These are phyloP conservation scores for Afroboletus lepidellus DNA, from an alignment of 1,284 basidiomycete genomes.

Conservation along the genomic window DNA sequence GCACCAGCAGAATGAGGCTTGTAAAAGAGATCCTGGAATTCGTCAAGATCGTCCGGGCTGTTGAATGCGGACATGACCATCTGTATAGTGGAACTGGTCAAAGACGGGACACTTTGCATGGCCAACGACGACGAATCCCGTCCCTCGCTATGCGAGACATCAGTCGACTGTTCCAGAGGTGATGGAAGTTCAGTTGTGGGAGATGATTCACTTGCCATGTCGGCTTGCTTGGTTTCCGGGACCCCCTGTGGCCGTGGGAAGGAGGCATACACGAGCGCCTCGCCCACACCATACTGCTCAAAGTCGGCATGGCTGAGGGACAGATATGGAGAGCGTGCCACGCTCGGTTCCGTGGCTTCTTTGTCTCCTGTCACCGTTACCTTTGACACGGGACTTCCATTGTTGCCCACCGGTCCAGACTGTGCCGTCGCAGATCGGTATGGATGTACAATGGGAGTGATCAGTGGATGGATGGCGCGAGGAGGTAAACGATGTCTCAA, in stretches of 20 bases:
- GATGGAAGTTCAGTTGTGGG: background rate
- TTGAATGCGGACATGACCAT: constrained; percentile 45
- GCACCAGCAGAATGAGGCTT: constrained; percentile 33
- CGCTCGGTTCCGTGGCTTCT: background rate
- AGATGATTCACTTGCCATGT: background rate
- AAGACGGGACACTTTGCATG: constrained; percentile 38
- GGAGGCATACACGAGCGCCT: constrained; percentile 45
- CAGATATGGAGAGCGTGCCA: constrained; percentile 7
- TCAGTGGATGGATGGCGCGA: constrained; percentile 31
- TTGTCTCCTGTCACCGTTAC: background rate
- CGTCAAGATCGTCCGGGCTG: constrained; percentile 60
- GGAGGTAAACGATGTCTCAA: constrained; percentile 53
- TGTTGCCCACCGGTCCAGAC: background rate
- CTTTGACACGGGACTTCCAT: background rate
- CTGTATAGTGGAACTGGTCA: constrained; percentile 40
- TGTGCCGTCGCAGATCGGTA: constrained; percentile 16
- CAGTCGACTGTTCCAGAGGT: constrained; percentile 3
- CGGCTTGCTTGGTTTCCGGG: background rate
- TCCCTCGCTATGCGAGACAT: constrained; percentile 6
- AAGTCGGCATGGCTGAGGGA: constrained; percentile 39
- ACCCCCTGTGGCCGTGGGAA: constrained; percentile 6
- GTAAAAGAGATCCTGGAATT: constrained; percentile 71
- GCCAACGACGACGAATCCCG: constrained; percentile 2
- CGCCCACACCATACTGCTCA: constrained; percentile 41
- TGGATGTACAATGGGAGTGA: constrained; percentile 25